Evolutionary conservation across 75 land plant species (phyloP).

Genomic region (Azolla pinnata): DNA sequence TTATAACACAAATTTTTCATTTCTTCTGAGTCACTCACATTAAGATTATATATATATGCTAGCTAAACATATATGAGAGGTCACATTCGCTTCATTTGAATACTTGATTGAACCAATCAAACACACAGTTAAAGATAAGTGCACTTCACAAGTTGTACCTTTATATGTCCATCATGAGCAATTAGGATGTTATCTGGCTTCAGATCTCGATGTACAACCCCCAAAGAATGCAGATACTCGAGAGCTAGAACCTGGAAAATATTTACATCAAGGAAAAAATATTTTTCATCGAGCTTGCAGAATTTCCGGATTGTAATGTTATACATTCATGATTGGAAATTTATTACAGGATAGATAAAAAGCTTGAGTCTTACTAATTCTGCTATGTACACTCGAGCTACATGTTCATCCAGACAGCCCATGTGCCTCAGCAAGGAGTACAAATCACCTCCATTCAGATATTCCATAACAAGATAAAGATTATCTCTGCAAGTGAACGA

Average conservation of each 20-base stretch:
- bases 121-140: no score
- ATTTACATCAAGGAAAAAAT: not conserved
- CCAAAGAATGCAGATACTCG: constrained; percentile 90
- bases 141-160: no score
- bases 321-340: no score
- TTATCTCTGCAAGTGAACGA: constrained; percentile 97
- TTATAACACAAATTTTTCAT: no score
- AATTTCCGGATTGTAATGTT: no score
- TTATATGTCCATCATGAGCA: constrained; percentile 99
- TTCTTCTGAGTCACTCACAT: no score
- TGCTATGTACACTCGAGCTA: constrained; percentile 93
- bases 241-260: constrained; percentile 81
- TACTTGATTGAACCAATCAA: no score
- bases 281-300: not conserved
- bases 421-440: constrained; percentile 89
- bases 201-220: constrained; percentile 92
- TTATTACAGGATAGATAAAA: no score
- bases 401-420: constrained; percentile 93
- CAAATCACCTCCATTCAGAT: constrained; percentile 94
- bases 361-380: constrained; percentile 68
- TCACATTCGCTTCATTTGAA: no score
- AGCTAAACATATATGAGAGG: no score
- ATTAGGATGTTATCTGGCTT: constrained; percentile 96
- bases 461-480: constrained; percentile 98
- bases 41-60: no score